Evolutionary conservation across 495 filamentous ascomycete genomes (phyloP), one percentile per base, ranked within the genome.

Genomic region (Podospora didyma): DNA sequence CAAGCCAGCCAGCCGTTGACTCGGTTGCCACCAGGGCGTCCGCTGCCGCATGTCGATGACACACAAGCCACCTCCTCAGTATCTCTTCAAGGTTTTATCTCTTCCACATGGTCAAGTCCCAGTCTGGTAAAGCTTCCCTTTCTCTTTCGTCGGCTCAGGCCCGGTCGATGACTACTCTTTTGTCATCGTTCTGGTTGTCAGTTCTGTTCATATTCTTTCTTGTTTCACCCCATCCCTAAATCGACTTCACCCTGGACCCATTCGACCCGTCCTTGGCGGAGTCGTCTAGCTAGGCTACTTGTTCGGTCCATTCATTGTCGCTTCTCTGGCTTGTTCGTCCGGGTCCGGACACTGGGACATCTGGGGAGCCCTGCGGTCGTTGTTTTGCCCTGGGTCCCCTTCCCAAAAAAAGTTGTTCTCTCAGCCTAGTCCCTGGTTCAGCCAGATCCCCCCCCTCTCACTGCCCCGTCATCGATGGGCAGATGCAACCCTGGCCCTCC

Each of bases 391-490:
- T 51, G 50, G 56, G 49, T 63, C 54, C 56, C 56, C 49, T 50
- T 61, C 56, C 60, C 52, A 54, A 59, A 60, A 47, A 44, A 24
- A 57, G 35, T 50, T 42, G 45, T 57, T 24, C 49, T 56, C 42
- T 49, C 48, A 61, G 54, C 51, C 52, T 35, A 50, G 56, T 62
- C 56, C 60, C 63, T 66, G 60, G 63, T 59, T 53, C 60, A 28
- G 42, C 60, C 60, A 52, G 46, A 46, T 37, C 54, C 57, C 53
- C 56, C 35, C 44, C 39, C 45, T 55, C 61, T 46, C 54, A 46
- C 52, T 58, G 34, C 54, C 60, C 65, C 65, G 70, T 75, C 70
- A 71, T 73, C 68, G 63, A 73, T 68, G 69, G 69, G 49, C 68
- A 73, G 69, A 75, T 76, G 70, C 72, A 69, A 76, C 73, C 70